Conservation (phyloP, 2,329 filamentous ascomycete genomes). For the Trichoderma sp. region DNA sequence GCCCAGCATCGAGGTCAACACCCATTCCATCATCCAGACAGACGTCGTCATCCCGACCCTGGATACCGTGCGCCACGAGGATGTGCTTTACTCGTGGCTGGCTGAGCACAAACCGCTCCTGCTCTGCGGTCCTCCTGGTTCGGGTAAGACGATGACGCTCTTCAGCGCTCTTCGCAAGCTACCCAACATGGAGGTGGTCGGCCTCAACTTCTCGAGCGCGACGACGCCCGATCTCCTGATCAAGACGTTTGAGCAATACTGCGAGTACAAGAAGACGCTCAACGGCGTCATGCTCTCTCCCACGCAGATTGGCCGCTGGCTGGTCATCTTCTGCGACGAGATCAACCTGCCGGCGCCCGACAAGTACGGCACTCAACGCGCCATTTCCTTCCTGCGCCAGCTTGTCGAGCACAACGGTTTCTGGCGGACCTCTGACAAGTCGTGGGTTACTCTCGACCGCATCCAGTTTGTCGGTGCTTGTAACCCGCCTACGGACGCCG, state of each 20-base stretch:
- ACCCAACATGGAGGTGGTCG: conserved; percentile 98
- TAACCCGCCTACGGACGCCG: conserved; percentile 96
- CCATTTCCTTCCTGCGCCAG: conserved; percentile 95
- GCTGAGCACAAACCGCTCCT: conserved; percentile 97
- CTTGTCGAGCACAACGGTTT: conserved; percentile 99
- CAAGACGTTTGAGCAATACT: conserved; percentile 99
- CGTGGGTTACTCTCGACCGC: conserved; percentile 94
- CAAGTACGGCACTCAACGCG: conserved; percentile 94
- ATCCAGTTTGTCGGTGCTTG: conserved; percentile 99
- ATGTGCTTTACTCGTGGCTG: conserved; percentile 99
- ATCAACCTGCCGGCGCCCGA: conserved; percentile 98
- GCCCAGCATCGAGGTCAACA: conserved; percentile 93
- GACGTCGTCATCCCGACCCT: conserved; percentile 98
- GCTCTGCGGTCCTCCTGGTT: conserved; percentile 95
- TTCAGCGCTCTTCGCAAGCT: conserved; percentile 97
- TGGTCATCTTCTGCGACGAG: conserved; percentile 98
- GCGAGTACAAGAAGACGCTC: conserved; percentile 98
- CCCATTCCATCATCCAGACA: conserved; percentile 95
- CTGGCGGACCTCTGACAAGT: conserved; percentile 96
- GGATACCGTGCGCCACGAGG: conserved; percentile 96
- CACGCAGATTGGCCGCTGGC: conserved; percentile 94
- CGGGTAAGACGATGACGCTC: conserved; percentile 99
- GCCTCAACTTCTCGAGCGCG: conserved; percentile 98
- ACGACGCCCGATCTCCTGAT: conserved; percentile 97
- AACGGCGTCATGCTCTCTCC: conserved; percentile 95